phyloP scores from a whole-genome alignment of 2,329 filamentous ascomycete species.

The Davidsoniella eucalypti region DNA sequence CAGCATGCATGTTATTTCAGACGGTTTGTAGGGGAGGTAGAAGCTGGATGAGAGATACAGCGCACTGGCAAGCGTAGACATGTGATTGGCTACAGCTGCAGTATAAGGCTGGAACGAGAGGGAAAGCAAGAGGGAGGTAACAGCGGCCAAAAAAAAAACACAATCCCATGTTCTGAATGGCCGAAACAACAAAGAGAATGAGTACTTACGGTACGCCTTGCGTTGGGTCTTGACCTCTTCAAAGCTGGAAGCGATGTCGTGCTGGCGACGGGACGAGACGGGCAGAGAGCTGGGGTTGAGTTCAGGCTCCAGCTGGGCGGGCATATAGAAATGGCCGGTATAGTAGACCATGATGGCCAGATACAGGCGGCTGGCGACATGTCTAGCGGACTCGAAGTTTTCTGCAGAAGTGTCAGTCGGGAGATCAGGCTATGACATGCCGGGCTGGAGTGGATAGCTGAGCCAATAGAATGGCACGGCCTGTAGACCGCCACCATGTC shows the following conservation, averaged over 20 bases:
- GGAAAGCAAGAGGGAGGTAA: not conserved
- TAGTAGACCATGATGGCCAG: slow-evolving; percentile 16
- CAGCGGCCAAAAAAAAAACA: not conserved
- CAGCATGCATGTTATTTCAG: not conserved
- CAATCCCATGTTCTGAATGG: not conserved
- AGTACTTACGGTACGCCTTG: slow-evolving; percentile 4
- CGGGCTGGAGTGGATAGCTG: too few relatives aligned
- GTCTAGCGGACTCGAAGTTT: not conserved
- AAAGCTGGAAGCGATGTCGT: not conserved
- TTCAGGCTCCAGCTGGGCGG: slow-evolving; percentile 12
- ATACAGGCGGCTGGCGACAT: slow-evolving; percentile 12
- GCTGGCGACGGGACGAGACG: not conserved
- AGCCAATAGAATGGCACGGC: not conserved
- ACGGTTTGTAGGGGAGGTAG: too few relatives aligned
- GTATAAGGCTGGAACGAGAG: slow-evolving; percentile 1
- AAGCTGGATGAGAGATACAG: too few relatives aligned
- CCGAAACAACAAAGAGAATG: not conserved
- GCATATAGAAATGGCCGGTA: slow-evolving; percentile 15
- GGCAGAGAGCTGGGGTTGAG: slow-evolving; percentile 3
- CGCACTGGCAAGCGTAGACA: too few relatives aligned
- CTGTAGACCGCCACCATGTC: not conserved
- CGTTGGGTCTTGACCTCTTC: not conserved
- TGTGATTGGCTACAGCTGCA: not conserved
- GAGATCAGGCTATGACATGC: too few relatives aligned
- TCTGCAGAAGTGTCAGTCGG: not conserved